phyloP scores from a whole-genome alignment of 495 filamentous ascomycete species.

The Tuber borchii region DNA sequence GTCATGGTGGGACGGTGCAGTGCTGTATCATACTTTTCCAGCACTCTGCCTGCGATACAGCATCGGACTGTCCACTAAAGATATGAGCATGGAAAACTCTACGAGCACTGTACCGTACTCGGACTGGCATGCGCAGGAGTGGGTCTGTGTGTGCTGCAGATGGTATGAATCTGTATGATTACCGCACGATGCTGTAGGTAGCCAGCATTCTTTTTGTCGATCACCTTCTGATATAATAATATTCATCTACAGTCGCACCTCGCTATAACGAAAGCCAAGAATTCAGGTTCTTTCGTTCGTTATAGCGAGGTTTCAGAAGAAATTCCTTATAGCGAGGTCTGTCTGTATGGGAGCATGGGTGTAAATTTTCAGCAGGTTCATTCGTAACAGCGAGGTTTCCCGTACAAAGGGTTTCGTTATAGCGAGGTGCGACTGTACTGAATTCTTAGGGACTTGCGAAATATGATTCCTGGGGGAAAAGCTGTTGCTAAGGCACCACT shows the following conservation, averaged over 20 bases:
- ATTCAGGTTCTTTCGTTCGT: too few relatives aligned
- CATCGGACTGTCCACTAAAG: neutral
- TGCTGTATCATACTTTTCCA: neutral
- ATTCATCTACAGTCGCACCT: too few relatives aligned
- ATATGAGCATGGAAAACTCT: neutral
- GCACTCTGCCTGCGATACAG: neutral
- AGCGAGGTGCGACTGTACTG: too few relatives aligned
- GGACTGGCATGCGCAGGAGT: neutral
- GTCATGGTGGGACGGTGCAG: neutral
- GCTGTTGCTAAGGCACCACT: neutral
- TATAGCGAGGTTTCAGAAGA: too few relatives aligned
- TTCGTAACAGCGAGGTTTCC: too few relatives aligned
- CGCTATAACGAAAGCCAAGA: too few relatives aligned
- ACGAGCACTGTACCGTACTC: neutral
- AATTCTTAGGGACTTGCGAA: neutral
- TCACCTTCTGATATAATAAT: neutral
- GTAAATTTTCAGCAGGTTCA: too few relatives aligned
- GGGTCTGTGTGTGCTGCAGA: neutral
- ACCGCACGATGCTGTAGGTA: neutral
- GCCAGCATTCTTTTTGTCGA: neutral
- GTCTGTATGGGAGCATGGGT: too few relatives aligned
- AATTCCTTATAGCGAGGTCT: too few relatives aligned
- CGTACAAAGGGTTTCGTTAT: too few relatives aligned
- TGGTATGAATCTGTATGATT: neutral
- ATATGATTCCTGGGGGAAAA: neutral